Conservation (phyloP, 345 rosid genomes). For the Tarenaya hassleriana region DNA sequence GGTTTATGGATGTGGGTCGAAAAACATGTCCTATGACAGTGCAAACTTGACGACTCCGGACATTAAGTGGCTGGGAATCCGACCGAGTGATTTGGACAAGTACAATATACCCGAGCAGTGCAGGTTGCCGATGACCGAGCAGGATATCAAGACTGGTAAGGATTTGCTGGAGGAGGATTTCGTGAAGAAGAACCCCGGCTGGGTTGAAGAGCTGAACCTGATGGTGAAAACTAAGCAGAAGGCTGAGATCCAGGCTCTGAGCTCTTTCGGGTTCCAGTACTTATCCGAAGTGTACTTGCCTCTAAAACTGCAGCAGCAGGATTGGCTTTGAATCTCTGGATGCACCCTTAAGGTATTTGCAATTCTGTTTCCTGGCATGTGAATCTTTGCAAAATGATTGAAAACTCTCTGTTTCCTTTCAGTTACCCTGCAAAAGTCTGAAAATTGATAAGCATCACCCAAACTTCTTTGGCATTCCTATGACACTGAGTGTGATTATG, state of each 20-base stretch:
- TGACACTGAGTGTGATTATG: no score
- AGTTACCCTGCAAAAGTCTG: not conserved
- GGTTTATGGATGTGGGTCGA: slow-evolving; percentile 93
- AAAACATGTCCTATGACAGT: slow-evolving; percentile 97
- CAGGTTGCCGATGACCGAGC: slow-evolving; percentile 94
- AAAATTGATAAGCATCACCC: no score
- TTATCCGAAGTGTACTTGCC: slow-evolving; percentile 95
- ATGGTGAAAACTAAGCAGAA: slow-evolving; percentile 96
- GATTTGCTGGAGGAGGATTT: slow-evolving; percentile 93
- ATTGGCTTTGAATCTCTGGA: slow-evolving; percentile 62
- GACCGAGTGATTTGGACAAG: slow-evolving; percentile 94
- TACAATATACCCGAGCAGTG: slow-evolving; percentile 88
- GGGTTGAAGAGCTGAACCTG: slow-evolving; percentile 96
- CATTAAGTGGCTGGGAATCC: slow-evolving; percentile 90
- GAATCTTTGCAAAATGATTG: slow-evolving; percentile 16
- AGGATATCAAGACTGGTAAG: slow-evolving; percentile 97
- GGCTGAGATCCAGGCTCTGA: slow-evolving; percentile 98
- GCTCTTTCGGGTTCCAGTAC: slow-evolving; percentile 92
- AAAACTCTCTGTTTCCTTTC: no score
- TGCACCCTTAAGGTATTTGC: slow-evolving; percentile 10
- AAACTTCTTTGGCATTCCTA: no score
- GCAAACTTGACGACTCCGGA: slow-evolving; percentile 93
- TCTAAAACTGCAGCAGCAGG: slow-evolving; percentile 92
- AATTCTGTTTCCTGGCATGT: slow-evolving; percentile 7
- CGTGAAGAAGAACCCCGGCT: slow-evolving; percentile 96